phyloP scores from a whole-genome alignment of 2,329 filamentous ascomycete genomes.

The Westerdykella ornata region DNA sequence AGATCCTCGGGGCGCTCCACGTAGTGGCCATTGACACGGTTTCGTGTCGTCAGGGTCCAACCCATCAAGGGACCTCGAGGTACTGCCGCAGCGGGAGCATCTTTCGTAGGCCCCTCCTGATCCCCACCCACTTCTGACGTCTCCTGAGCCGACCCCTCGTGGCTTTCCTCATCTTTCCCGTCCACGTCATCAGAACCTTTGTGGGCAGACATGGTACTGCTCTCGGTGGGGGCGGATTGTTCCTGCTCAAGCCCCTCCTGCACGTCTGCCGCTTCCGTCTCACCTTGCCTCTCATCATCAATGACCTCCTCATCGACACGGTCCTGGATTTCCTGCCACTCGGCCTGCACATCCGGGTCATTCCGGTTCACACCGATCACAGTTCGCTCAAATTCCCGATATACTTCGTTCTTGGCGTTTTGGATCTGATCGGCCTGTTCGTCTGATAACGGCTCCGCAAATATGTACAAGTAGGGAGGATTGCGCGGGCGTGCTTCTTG shows the following conservation, averaged over 20 bases:
- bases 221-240: constrained; percentile 3
- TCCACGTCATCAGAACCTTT: no score
- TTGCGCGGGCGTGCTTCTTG: constrained; percentile 43
- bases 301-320: constrained; percentile 28
- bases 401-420: constrained; percentile 54
- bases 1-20: constrained; percentile 56
- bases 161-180: constrained; percentile 1
- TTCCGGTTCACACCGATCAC: constrained; percentile 45
- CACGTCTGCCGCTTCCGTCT: constrained; percentile 15
- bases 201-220: no score
- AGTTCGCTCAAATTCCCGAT: constrained; percentile 62
- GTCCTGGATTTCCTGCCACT: constrained; percentile 29
- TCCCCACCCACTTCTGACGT: neutral
- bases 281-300: constrained; percentile 14
- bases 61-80: constrained; percentile 48
- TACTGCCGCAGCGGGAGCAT: neutral
- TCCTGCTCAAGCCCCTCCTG: constrained; percentile 12
- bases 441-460: constrained; percentile 74
- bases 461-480: constrained; percentile 74
- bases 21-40: constrained; percentile 60
- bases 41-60: constrained; percentile 65
- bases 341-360: constrained; percentile 23
- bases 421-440: constrained; percentile 70
- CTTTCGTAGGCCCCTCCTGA: neutral
- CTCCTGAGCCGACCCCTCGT: constrained; percentile 1